A percentile compares a stretch with the other conserved stretches of the same genome.
Evolutionary conservation across 2,329 filamentous ascomycete genomes (phyloP).

Genomic region (Dothideomycetes sp.): DNA sequence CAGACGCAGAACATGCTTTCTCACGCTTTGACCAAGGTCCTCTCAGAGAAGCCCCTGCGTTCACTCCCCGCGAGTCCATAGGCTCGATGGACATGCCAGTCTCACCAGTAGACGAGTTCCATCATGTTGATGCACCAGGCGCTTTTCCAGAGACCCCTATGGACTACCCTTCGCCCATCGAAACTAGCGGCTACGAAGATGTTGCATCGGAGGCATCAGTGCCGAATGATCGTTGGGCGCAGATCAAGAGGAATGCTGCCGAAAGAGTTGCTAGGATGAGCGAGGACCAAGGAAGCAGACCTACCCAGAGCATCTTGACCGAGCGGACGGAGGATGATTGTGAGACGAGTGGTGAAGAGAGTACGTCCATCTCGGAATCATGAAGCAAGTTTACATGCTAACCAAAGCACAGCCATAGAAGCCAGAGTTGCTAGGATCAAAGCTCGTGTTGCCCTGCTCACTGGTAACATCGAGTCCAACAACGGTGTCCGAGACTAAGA

Average conservation of each 20-base stretch:
- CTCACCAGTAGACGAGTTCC: neutral
- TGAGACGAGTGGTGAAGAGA: slow-evolving; percentile 94
- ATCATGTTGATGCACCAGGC: slow-evolving; percentile 5
- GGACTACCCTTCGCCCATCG: neutral
- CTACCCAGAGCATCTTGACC: slow-evolving; percentile 40
- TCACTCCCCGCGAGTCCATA: slow-evolving; percentile 44
- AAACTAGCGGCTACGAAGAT: slow-evolving; percentile 12
- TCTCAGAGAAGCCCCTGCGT: slow-evolving; percentile 74
- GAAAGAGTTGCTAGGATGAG: slow-evolving; percentile 59
- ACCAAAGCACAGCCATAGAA: slow-evolving; percentile 63
- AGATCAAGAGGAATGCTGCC: slow-evolving; percentile 89
- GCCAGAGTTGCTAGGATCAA: slow-evolving; percentile 95
- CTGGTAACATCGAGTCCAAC: slow-evolving; percentile 30
- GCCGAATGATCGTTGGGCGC: slow-evolving; percentile 75
- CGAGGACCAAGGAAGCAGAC: slow-evolving; percentile 50
- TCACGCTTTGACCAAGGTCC: slow-evolving; percentile 80
- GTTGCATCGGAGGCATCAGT: slow-evolving; percentile 31
- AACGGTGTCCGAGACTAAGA: too few relatives aligned
- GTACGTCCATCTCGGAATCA: slow-evolving; percentile 42
- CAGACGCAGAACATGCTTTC: slow-evolving; percentile 51
- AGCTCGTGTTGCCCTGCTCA: slow-evolving; percentile 88
- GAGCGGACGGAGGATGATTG: slow-evolving; percentile 59
- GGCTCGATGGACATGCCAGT: slow-evolving; percentile 6
- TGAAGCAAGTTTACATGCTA: slow-evolving; percentile 7
- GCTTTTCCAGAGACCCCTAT: slow-evolving; percentile 6